Evolutionary conservation across 257 asterid species (phyloP), one percentile per base, ranked within the genome.

Genomic region (Perilla frutescens): DNA sequence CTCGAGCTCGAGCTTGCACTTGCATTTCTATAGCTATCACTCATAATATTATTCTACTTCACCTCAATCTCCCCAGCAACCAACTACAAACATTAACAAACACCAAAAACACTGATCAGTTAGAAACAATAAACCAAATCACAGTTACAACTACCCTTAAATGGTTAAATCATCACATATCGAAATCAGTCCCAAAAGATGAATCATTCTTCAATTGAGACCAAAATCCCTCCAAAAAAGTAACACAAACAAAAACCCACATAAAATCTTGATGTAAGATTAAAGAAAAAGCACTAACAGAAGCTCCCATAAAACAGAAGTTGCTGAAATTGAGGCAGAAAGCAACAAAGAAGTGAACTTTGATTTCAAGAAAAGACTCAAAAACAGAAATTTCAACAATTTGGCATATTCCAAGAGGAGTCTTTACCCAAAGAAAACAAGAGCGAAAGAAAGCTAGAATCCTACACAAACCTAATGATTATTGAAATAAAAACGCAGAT

Each of bases 1-100:
- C 96, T 94, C 75, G 95, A 85, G 44, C 87, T 84, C 66, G 94
- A 87, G 78, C 97, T 91, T 1, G 88, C 71, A 71, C 88, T 82
- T 55, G 81, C 83, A 80, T 83, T 85, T 26, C 87, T 80, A 70
- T 75, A 80, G 9, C 32, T 65, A 72, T 83, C 86, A 47, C 59
- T 72, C 96, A 92, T 88, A 40, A 77, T 84, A 39, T 71, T 83
- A 68, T 49, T 70, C 66, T 36, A 79, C 60, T 70, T 49, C 79
- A 63, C 56, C 81, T 34, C 37, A 60, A 76, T 66, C 55, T 53
- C 20, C 55, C 49, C 58, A 71, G 29, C 32, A 77, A 71, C 79
- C 66, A 56, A 63, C 63, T 53, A 32, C 5, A 79, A 29, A 43
- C 34, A 76, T 45, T 54, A 73, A 72, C 8, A 65, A 70, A 48